These are phyloP conservation scores for Penicillium turbatum DNA, from an alignment of 495 filamentous ascomycete species.

Conservation along the genomic window DNA sequence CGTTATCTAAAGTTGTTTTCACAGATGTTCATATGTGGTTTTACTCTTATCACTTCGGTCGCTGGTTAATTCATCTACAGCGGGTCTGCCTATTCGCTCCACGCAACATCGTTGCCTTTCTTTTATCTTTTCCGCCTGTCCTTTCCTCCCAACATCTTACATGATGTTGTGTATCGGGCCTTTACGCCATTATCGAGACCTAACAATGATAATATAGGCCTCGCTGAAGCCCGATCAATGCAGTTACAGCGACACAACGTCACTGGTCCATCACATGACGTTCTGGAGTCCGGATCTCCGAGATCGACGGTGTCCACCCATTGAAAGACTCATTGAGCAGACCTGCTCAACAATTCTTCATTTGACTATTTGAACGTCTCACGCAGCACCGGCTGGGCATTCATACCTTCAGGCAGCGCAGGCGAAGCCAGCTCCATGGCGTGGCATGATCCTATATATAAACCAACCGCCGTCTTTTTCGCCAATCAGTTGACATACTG, in stretches of 20 bases:
- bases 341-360: background rate
- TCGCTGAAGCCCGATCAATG: background rate
- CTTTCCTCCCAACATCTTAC: background rate
- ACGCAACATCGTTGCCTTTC: background rate
- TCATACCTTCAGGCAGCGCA: background rate
- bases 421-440: background rate
- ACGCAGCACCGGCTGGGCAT: background rate
- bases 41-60: too few relatives aligned
- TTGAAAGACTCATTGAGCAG: background rate
- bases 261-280: conserved; percentile 12
- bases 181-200: background rate
- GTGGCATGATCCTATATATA: conserved; percentile 1
- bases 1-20: too few relatives aligned
- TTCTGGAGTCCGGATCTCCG: conserved; percentile 9
- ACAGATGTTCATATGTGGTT: too few relatives aligned
- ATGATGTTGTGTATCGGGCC: background rate
- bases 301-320: conserved; percentile 5
- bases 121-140: background rate
- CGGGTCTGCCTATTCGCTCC: background rate
- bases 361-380: background rate
- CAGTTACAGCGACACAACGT: conserved; percentile 1
- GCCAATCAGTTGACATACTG: conserved; percentile 10
- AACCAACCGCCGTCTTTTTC: conserved; percentile 11
- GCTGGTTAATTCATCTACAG: background rate
- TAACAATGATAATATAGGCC: background rate